A percentile compares a stretch with the other conserved stretches of the same genome.
These are phyloP conservation scores for Acanthamoeba castellanii DNA, from an alignment of 208 protist genomes.

Conservation along the genomic window DNA sequence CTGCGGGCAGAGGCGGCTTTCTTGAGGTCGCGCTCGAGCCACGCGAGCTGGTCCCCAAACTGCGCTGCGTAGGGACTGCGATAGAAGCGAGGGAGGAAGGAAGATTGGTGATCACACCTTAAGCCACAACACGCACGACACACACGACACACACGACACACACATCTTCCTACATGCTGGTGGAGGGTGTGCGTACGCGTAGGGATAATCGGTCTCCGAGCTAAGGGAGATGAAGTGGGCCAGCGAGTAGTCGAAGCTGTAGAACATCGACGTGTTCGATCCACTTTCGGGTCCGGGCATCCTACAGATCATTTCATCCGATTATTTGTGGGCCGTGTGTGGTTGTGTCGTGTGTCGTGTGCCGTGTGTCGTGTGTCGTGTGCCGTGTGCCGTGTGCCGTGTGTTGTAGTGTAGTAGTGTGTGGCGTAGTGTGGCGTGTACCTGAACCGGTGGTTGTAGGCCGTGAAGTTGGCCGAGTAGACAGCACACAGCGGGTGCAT, in stretches of 20 bases:
- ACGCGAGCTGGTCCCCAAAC: slow-evolving; percentile 69
- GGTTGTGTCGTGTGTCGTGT: no score
- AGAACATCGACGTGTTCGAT: slow-evolving; percentile 57
- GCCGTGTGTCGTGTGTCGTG: no score
- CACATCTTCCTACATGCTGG: not conserved
- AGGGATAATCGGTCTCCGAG: slow-evolving; percentile 75
- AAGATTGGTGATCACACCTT: no score
- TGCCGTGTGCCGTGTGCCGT: no score
- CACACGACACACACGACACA: not conserved
- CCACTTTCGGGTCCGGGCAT: slow-evolving; percentile 57
- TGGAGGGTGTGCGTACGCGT: not conserved
- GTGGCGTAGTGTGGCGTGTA: not conserved
- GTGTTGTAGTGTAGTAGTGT: no score
- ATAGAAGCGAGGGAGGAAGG: not conserved
- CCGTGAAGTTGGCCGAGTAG: slow-evolving; percentile 71
- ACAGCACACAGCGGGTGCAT: not conserved
- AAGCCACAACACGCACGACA: no score
- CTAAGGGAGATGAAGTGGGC: slow-evolving; percentile 70
- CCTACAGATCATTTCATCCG: not conserved
- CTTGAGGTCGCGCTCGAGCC: slow-evolving; percentile 66
- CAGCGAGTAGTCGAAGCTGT: slow-evolving; percentile 50
- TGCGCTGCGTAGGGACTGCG: not conserved
- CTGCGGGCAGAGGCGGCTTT: not conserved
- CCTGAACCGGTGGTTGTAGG: slow-evolving; percentile 67
- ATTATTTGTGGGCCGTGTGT: no score